Evolutionary conservation across 305 asterid species (phyloP), one percentile per base, ranked within the genome.

Genomic region (Fraxinus platypoda): DNA sequence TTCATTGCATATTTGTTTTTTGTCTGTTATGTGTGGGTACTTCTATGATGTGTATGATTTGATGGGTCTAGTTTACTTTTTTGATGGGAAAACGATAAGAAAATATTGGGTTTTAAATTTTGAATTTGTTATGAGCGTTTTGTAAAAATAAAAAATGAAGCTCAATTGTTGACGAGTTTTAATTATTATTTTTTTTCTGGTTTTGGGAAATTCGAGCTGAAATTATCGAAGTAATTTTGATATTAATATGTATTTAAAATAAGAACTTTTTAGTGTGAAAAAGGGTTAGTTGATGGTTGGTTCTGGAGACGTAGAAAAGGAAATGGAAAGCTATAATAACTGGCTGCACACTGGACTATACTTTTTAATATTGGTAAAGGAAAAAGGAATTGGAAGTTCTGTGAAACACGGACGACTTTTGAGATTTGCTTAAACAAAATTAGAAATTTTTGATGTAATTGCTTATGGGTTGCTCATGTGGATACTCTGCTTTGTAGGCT

Each of bases 401-500:
- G 82, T 46, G 15, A 31, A 30, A 71, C 43, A 30, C 11, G 13
- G 25, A 37, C 23, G 76, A 35, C 19, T 70, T 2, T 68, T 68
- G 15, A 57, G 66, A 68, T 41, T 34, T 73, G 23, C 8, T 28
- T 43, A 13, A 54, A 62, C 38, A 28, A 34, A 41, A 54, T 66
- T 64, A 19, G 66, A 66, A 46, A 23, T 19, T 57, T 84, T 62
- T 54, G 41, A 78, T 64, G 34, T 81, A 77, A 52, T 25, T 66
- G 3, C 33, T 21, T 62, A 17, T n/a, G 57, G 30, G n/a, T 74
- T 57, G 74, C 37, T 54, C 1, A 54, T n/a, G 66, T 54, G 26
- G 26, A 54, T 54, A 8, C 26, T 54, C 66, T 54, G 66, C 25
- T 54, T 54, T 85, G 84, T 79, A 93, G 97, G 93, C 92, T 93